Conservation (phyloP, 306 rosid genomes). For the Aeschynomene evenia region DNA sequence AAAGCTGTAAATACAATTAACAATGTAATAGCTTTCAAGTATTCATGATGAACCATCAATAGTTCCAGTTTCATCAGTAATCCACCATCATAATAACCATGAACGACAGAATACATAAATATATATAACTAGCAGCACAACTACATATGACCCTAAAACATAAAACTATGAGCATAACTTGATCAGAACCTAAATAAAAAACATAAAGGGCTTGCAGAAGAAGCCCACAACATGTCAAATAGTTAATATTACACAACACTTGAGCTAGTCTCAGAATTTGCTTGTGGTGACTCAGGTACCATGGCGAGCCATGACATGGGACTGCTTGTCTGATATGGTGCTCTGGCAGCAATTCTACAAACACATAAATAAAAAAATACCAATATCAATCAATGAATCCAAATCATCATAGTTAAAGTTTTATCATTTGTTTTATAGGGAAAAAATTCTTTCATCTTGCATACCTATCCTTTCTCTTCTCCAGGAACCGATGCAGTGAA, state of each 20-base stretch:
- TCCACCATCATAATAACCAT: background rate
- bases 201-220: background rate
- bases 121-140: background rate
- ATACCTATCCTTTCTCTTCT: constrained; percentile 80
- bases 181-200: background rate
- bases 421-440: background rate
- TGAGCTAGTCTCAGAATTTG: constrained; percentile 37
- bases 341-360: constrained; percentile 55
- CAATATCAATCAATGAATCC: background rate
- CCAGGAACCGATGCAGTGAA: constrained; percentile 78
- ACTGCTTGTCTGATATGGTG: constrained; percentile 61
- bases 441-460: too few species aligned
- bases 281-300: constrained; percentile 51
- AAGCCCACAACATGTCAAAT: background rate
- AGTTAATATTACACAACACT: constrained; percentile 1
- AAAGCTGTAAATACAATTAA: background rate
- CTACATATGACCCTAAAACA: background rate
- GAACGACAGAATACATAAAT: constrained; percentile 1
- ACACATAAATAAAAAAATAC: background rate
- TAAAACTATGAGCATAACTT: background rate
- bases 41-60: too few species aligned
- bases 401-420: background rate
- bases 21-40: background rate
- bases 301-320: constrained; percentile 65
- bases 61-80: background rate